Evolutionary conservation across 2,329 filamentous ascomycete genomes (phyloP), one percentile per base, ranked within the genome.

Genomic region (Dothideomycetidae sp.): DNA sequence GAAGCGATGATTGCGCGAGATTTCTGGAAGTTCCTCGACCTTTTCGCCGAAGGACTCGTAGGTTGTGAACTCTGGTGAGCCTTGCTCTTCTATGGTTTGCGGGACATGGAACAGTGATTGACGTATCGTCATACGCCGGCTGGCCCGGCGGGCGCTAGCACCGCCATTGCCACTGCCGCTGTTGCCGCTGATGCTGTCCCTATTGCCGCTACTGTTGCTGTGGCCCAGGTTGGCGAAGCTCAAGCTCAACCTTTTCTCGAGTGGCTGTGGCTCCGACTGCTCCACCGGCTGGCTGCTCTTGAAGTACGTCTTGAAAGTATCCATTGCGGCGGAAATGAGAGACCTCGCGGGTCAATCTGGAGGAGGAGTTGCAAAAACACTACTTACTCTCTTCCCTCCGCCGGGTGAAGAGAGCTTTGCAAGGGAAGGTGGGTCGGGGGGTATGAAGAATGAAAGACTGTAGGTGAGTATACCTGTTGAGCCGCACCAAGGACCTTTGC

Each of bases 241-340:
- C n/a, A n/a, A n/a, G n/a, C n/a, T n/a, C n/a, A n/a, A n/a, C n/a
- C n/a, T n/a, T n/a, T n/a, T n/a, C n/a, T n/a, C n/a, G n/a, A n/a
- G n/a, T n/a, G n/a, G n/a, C n/a, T n/a, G n/a, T n/a, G 21, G 21
- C 21, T 7, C 7, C 21, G 7, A 7, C 21, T 26, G 21, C 21
- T 26, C 21, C 21, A 26, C 21, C 12, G 59, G 58, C 60, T 64
- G 63, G 39, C 63, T 62, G 31, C 68, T 60, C 59, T 71, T 75
- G 63, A 79, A 77, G 49, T 78, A 79, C 51, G 57, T 70, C 34
- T 62, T 65, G 43, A 79, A 50, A 12, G 29, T 28, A 42, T 73
- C 74, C 75, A 79, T 79, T 30, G 40, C 57, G 50, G 21, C 30
- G 18, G n/a, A 26, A 16, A 18, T 26, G 21, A n/a, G n/a, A n/a